A percentile compares a stretch with the other conserved stretches of the same genome.
phyloP scores from a whole-genome alignment of 306 rosid genomes.

The Biancaea sappan region DNA sequence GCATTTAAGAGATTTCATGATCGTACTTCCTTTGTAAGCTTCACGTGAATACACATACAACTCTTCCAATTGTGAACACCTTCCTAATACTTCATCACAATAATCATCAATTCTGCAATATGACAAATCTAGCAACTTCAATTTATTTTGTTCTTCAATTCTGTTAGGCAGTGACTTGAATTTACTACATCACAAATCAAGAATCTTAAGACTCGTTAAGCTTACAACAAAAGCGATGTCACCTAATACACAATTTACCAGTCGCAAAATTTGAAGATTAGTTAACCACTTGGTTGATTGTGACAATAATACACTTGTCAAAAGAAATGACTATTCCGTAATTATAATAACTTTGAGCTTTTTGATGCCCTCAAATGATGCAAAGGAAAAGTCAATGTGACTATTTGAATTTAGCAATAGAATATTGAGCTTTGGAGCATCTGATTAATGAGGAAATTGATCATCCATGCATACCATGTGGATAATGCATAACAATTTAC shows the following conservation, averaged over 20 bases:
- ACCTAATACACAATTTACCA: accelerated
- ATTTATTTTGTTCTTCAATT: neutral
- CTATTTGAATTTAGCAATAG: neutral
- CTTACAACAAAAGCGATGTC: neutral
- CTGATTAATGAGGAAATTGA: neutral
- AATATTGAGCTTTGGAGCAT: neutral
- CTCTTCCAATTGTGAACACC: no score
- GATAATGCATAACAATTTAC: neutral
- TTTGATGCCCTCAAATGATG: neutral
- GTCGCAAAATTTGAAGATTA: neutral
- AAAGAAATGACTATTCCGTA: no score
- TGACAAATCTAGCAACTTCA: no score
- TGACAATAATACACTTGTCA: no score
- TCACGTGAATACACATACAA: no score
- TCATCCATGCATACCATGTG: neutral
- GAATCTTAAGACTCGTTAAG: neutral
- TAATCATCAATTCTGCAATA: no score
- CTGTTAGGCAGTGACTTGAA: neutral
- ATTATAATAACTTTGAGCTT: neutral
- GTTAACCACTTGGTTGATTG: neutral
- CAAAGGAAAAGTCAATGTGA: accelerated
- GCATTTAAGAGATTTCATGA: no score
- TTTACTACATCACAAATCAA: neutral
- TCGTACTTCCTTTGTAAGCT: no score
- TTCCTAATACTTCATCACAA: no score